Evolutionary conservation across 257 asterid genomes (phyloP).

Genomic region (Ligustrum vulgare): DNA sequence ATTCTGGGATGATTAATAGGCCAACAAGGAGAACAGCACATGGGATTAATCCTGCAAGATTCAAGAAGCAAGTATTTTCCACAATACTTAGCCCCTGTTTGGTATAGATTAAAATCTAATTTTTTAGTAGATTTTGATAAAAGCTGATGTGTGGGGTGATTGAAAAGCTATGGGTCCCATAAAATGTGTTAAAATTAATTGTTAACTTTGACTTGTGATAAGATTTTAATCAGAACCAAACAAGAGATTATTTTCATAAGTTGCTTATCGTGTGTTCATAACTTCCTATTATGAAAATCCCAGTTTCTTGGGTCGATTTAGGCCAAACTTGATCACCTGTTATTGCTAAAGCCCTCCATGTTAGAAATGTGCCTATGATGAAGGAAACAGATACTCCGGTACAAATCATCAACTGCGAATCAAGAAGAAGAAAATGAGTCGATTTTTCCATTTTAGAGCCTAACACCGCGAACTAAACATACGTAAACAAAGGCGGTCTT

Average conservation of each 20-base stretch:
- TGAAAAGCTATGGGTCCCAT: too few relatives aligned
- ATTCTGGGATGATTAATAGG: slow-evolving; percentile 73
- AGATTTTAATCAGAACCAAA: too few relatives aligned
- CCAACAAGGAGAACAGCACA: slow-evolving; percentile 73
- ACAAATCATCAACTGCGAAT: slow-evolving; percentile 75
- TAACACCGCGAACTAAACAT: too few relatives aligned
- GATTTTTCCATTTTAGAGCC: neutral
- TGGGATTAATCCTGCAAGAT: slow-evolving; percentile 69
- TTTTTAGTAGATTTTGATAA: too few relatives aligned
- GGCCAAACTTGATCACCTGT: slow-evolving; percentile 44
- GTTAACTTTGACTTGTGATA: too few relatives aligned
- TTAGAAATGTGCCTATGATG: slow-evolving; percentile 73
- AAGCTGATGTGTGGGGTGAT: too few relatives aligned
- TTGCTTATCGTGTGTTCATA: neutral
- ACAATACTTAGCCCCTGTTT: too few relatives aligned
- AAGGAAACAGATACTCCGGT: slow-evolving; percentile 84
- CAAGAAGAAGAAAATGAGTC: slow-evolving; percentile 6
- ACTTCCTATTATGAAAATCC: neutral
- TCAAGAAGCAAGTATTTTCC: slow-evolving; percentile 19
- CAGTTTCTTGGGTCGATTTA: neutral
- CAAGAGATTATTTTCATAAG: neutral
- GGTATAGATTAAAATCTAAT: too few relatives aligned
- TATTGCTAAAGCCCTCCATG: slow-evolving; percentile 81
- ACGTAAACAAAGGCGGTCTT: neutral
- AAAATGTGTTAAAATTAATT: too few relatives aligned